These are phyloP conservation scores for Aspergillus versicolor DNA, from an alignment of 2,329 filamentous ascomycete species.

Conservation along the genomic window DNA sequence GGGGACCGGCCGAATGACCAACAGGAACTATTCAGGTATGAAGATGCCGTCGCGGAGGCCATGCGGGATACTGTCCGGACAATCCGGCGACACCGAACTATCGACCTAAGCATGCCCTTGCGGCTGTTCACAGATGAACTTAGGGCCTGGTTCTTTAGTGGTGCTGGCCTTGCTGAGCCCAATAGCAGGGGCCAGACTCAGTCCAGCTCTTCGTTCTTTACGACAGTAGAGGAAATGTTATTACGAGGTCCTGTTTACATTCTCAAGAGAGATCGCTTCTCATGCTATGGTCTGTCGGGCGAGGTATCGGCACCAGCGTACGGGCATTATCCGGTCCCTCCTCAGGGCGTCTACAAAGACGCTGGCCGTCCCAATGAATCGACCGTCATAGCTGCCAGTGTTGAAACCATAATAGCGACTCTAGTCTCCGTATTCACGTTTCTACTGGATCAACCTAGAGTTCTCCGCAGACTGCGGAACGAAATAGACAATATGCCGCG, in stretches of 20 bases:
- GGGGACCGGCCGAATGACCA: neutral
- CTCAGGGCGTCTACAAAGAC: neutral
- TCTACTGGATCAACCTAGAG: neutral
- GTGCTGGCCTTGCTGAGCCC: neutral
- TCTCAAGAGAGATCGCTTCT: constrained; percentile 6
- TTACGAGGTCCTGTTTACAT: constrained; percentile 3
- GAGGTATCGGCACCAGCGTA: neutral
- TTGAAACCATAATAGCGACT: neutral
- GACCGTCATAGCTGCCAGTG: neutral
- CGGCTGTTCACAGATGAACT: constrained; percentile 11
- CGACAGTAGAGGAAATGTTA: constrained; percentile 5
- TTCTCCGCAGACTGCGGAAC: constrained; percentile 5
- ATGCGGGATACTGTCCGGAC: constrained; percentile 8
- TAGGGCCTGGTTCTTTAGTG: neutral
- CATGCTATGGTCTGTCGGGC: neutral
- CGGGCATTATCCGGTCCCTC: neutral
- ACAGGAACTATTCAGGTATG: neutral
- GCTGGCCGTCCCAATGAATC: neutral
- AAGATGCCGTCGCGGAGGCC: constrained; percentile 11
- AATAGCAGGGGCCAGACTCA: neutral
- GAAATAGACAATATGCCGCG: constrained; percentile 13
- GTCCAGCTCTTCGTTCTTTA: neutral
- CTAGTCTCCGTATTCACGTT: constrained; percentile 12
- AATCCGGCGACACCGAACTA: constrained; percentile 2
- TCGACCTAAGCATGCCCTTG: constrained; percentile 10